Base-by-base conservation (phyloP, 2,329 filamentous ascomycete species). In the Bimuria novae-zelandiae region DNA sequence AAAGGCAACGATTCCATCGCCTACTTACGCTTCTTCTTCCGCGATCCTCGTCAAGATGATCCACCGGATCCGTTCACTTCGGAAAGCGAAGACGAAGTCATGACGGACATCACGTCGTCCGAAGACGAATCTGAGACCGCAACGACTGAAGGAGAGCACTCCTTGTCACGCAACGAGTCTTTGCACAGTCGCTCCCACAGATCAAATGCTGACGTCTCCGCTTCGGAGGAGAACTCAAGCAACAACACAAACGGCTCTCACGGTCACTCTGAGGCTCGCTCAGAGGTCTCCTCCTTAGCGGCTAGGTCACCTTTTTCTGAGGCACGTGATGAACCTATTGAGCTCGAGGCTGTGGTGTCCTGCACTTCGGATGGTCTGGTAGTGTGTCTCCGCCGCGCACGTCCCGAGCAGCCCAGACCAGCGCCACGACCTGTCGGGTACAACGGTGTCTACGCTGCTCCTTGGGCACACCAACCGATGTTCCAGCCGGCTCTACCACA, bases 1-100 rank as follows among this genome's bases (percentile, higher is more conserved):
- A 96, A 96, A 70, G 88, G 88, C 23, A 95, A 96, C 64, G 90
- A 96, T 70, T 95, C 91, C 1, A 94, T 95, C 64, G 90, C 91
- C 1, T 95, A 96, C 65, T 79, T 96, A 54, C 88, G 91, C 16
- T 96, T 95, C 71, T 90, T 86, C 83, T 93, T 89, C 65, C 83
- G 89, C 48, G 88, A 94, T 68, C 90, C 90, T 16, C 80, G 87
- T 25, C 77, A 82, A 51, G 80, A 74, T 49, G 75, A 78, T 45
- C 60, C 67, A 12, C 58, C 62, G 3, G 63, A 68, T 4, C 62
- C 65, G 4, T 63, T 63, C 23, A 56, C 65, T 2, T 80, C 82
- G 49, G 80, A 83, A 45, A 75, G 80, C 10, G 75, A 79, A 23
- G 70, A 80, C 62, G 68, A 79, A 25, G 66, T 74, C 36, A 80